These are phyloP conservation scores for Pseudogymnoascus sp. DNA, from an alignment of 2,329 filamentous ascomycete species.

Conservation along the genomic window DNA sequence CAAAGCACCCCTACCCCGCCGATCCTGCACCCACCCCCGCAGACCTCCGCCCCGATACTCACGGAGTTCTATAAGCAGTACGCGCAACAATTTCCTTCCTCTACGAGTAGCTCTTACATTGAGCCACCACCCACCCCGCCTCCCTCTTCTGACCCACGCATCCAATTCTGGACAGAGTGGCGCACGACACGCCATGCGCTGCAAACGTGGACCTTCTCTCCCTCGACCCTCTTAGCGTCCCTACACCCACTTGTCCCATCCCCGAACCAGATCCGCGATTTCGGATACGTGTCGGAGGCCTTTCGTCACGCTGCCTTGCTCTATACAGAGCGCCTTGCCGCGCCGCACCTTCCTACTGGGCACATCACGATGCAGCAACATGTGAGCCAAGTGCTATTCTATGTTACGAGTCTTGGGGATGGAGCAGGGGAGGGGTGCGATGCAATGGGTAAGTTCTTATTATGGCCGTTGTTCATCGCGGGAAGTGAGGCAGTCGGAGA, in stretches of 20 bases:
- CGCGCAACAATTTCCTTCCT: constrained; percentile 41
- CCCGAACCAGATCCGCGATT: constrained; percentile 59
- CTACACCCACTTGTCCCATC: constrained; percentile 41
- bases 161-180: constrained; percentile 81
- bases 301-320: constrained; percentile 85
- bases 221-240: constrained; percentile 41
- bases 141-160: constrained; percentile 34
- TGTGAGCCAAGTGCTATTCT: constrained; percentile 73
- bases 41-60: constrained; percentile 25
- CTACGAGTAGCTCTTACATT: not conserved
- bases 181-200: constrained; percentile 67
- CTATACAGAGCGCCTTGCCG: constrained; percentile 80
- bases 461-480: constrained; percentile 88
- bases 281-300: constrained; percentile 77
- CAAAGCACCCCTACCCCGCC: constrained; percentile 30
- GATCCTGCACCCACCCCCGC: constrained; percentile 32
- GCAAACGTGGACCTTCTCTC: constrained; percentile 72
- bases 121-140: constrained; percentile 15
- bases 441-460: constrained; percentile 58
- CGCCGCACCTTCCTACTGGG: constrained; percentile 62
- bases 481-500: constrained; percentile 83
- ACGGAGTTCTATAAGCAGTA: constrained; percentile 45
- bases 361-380: constrained; percentile 75
- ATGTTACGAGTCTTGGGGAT: constrained; percentile 69
- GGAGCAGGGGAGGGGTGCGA: constrained; percentile 45